A percentile compares a stretch with the other conserved stretches of the same genome.
phyloP scores from a whole-genome alignment of 2,329 filamentous ascomycete species.

The Colletotrichum brevisporum region DNA sequence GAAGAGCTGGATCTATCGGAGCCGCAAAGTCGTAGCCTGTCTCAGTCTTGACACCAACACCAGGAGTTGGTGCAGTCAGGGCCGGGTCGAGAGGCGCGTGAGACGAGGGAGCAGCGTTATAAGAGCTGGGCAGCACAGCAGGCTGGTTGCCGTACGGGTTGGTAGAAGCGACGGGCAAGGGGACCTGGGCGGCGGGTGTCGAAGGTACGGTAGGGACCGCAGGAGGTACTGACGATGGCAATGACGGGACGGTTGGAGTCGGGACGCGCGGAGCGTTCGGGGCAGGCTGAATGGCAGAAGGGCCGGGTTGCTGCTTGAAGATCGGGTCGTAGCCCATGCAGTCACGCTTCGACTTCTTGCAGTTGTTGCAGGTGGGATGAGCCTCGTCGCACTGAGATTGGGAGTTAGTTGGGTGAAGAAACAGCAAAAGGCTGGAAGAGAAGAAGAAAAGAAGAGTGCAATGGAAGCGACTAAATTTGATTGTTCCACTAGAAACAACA shows the following conservation, averaged over 20 bases:
- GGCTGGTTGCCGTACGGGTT: slow-evolving; percentile 63
- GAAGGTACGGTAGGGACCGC: slow-evolving; percentile 39
- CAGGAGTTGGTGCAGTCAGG: slow-evolving; percentile 47
- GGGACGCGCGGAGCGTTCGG: slow-evolving; percentile 62
- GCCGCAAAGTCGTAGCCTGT: slow-evolving; percentile 68
- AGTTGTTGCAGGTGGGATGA: slow-evolving; percentile 92
- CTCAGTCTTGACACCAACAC: slow-evolving; percentile 55
- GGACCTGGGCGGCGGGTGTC: slow-evolving; percentile 44
- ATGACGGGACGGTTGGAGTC: slow-evolving; percentile 52
- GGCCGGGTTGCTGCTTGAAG: slow-evolving; percentile 82
- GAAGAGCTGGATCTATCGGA: slow-evolving; percentile 77
- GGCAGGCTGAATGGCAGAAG: slow-evolving; percentile 80
- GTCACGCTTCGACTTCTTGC: slow-evolving; percentile 89
- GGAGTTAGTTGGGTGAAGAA: slow-evolving; percentile 8
- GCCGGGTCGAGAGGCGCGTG: slow-evolving; percentile 45
- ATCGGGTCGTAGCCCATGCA: slow-evolving; percentile 90
- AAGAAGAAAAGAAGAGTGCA: neutral
- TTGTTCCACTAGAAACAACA: neutral
- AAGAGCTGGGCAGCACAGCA: slow-evolving; percentile 59
- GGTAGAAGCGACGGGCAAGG: slow-evolving; percentile 43
- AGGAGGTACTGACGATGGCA: slow-evolving; percentile 51
- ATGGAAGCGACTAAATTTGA: neutral
- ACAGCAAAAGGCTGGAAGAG: neutral
- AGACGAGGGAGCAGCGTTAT: slow-evolving; percentile 46
- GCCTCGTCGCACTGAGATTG: slow-evolving; percentile 88